phyloP scores from a whole-genome alignment of 2,329 filamentous ascomycete species.

The Cordyceps javanica region DNA sequence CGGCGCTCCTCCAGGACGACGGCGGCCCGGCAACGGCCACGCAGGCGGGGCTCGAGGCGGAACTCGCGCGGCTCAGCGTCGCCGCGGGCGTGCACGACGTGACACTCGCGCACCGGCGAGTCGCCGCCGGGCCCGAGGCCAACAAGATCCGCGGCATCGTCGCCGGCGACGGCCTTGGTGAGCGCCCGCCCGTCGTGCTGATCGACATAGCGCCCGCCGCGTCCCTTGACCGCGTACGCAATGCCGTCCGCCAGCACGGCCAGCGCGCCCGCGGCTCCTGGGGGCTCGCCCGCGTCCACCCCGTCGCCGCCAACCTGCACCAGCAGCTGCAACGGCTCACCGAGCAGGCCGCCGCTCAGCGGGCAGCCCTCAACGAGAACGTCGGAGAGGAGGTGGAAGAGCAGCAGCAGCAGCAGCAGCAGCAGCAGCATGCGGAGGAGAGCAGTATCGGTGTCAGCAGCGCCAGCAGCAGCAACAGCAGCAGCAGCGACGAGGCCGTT shows the following conservation, averaged over 20 bases:
- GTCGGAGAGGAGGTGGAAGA: background rate
- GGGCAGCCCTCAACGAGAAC: background rate
- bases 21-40: constrained; percentile 7
- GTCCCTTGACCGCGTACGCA: constrained; percentile 27
- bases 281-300: constrained; percentile 19
- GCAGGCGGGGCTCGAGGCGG: constrained; percentile 16
- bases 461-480: background rate
- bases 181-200: constrained; percentile 25
- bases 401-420: background rate
- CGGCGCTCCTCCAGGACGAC: constrained; percentile 19
- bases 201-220: constrained; percentile 25
- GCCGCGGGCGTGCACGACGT: constrained; percentile 21
- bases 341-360: background rate
- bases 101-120: constrained; percentile 17
- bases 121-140: constrained; percentile 21
- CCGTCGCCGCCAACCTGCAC: constrained; percentile 11
- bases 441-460: no score
- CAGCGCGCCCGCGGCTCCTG: constrained; percentile 23
- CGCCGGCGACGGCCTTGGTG: constrained; percentile 17
- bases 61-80: constrained; percentile 25
- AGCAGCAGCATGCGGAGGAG: no score
- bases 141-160: constrained; percentile 20
- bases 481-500: background rate
- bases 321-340: background rate
- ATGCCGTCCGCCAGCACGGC: constrained; percentile 38